Evolutionary conservation across 2,329 filamentous ascomycete genomes (phyloP).

Genomic region (Fusarium fracticaudum): DNA sequence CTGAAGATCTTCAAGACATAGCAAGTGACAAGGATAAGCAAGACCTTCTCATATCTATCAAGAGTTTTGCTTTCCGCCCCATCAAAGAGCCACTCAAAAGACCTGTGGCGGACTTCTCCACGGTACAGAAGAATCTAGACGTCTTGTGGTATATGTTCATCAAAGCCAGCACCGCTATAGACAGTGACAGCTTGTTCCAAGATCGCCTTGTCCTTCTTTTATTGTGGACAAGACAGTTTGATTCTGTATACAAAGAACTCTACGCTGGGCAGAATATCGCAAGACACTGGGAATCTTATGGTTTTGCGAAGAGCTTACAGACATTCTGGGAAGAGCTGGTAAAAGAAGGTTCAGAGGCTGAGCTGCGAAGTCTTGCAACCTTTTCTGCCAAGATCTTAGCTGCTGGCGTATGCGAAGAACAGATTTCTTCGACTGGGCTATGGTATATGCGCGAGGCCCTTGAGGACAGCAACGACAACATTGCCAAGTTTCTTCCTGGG

Average conservation of each 20-base stretch:
- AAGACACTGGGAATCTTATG: slow-evolving; percentile 3
- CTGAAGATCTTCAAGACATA: neutral
- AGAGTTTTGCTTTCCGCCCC: neutral
- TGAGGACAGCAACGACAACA: neutral
- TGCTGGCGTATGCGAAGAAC: neutral
- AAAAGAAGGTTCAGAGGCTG: neutral
- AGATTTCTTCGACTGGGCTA: neutral
- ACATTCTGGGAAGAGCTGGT: neutral
- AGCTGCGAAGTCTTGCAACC: neutral
- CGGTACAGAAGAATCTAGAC: neutral
- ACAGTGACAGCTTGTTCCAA: neutral
- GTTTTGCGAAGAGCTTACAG: neutral
- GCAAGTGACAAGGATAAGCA: neutral
- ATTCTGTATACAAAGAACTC: neutral
- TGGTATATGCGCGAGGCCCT: slow-evolving; percentile 7
- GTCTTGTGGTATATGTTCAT: neutral
- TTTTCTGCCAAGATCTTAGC: slow-evolving; percentile 3
- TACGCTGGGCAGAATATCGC: neutral
- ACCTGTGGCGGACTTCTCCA: neutral
- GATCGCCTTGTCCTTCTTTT: neutral
- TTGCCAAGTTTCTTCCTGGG: neutral
- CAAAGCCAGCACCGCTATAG: neutral
- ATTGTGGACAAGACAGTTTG: neutral
- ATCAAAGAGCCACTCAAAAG: neutral
- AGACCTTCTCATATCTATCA: neutral